Base-by-base conservation (phyloP, 2,329 filamentous ascomycete species). In the Aspergillus floridensis region DNA sequence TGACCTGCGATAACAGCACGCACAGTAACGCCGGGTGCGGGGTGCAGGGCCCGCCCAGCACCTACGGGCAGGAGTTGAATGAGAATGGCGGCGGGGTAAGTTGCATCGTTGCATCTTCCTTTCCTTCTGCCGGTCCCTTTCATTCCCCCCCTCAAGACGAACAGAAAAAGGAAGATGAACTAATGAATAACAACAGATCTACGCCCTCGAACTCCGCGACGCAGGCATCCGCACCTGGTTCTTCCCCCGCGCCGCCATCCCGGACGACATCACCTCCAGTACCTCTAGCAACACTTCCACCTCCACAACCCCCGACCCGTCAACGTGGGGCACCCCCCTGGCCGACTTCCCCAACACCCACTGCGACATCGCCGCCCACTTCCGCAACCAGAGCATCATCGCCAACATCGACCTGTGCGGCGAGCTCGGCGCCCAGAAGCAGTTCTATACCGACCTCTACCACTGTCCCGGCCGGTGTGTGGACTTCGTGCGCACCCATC, bases 341-440 rank as follows among this genome's bases (percentile, higher is more conserved):
- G 86, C 87, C 1, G 87, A 90, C 60, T 89, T 89, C 70, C 87
- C 87, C 14, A 80, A 76, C 65, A 89, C 86, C 0, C 71, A 82
- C 50, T 89, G 87, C 73, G 76, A 86, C 61, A 84, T 89, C 53
- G 71, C 73, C 7, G 77, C 74, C 3, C 85, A 88, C 67, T 89
- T 89, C 71, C 77, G 73, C 57, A 89, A 89, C 67, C 82, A 87
- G 70, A 86, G 84, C 65, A 88, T 89, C 65, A 81, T 89, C 63
- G 81, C 81, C 48, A 88, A 89, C 66, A 88, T 89, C 62, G 84
- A 87, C 69, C 73, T 89, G 7, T 89, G 87, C 64, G 87, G 87
- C 0, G 72, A 82, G 46, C 77, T 84, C 63, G 82, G 82, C 3
- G 81, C 70, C 0, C 62, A 68, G 44, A 55, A 60, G 2, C 66